Conservation (phyloP, 2,329 filamentous ascomycete species). For the Clarireedia hainanense region DNA sequence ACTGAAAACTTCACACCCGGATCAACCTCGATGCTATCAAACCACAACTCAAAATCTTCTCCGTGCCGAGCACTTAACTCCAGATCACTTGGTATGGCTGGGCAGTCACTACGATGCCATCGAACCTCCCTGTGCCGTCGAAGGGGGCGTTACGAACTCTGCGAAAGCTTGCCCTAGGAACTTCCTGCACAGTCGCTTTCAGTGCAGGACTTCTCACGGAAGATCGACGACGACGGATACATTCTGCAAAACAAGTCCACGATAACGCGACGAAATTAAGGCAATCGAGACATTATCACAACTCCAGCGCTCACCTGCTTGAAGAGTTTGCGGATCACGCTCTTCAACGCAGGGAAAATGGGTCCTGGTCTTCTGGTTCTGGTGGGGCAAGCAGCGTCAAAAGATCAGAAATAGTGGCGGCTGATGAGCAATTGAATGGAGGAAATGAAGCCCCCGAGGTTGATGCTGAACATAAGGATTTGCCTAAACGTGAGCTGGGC, state of each 20-base stretch:
- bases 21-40: neutral
- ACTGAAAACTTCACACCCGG: constrained; percentile 1
- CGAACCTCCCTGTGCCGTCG: constrained; percentile 43
- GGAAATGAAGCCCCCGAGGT: neutral
- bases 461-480: neutral
- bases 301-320: constrained; percentile 19
- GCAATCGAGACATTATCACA: constrained; percentile 34
- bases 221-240: constrained; percentile 48
- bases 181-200: constrained; percentile 46
- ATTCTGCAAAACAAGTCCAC: constrained; percentile 41
- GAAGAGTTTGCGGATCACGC: constrained; percentile 6
- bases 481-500: no score
- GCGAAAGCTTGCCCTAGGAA: constrained; percentile 47
- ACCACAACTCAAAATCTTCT: neutral
- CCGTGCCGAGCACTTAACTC: neutral
- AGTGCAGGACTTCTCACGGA: constrained; percentile 40
- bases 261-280: constrained; percentile 46
- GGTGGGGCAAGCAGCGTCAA: neutral
- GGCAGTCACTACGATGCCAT: constrained; percentile 20
- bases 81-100: constrained; percentile 17
- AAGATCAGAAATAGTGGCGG: neutral
- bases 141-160: constrained; percentile 48
- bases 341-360: neutral
- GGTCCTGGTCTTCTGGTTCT: neutral
- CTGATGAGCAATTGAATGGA: neutral